A percentile compares a stretch with the other conserved stretches of the same genome.
These are phyloP conservation scores for Ophiobolus disseminans DNA, from an alignment of 2,329 filamentous ascomycete genomes.

Conservation along the genomic window DNA sequence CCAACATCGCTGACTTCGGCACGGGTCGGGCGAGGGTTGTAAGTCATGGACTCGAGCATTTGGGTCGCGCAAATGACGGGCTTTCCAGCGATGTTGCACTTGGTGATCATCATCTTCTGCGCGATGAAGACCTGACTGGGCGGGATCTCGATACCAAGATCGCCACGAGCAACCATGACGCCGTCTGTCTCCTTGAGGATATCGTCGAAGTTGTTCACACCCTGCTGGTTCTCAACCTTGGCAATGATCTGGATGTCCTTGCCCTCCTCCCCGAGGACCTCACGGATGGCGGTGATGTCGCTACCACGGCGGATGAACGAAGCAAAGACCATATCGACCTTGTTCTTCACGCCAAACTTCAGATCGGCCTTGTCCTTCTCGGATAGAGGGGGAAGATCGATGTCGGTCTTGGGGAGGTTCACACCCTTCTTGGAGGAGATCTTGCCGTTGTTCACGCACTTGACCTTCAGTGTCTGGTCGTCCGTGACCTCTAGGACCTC, in stretches of 20 bases:
- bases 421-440: slow-evolving; percentile 99
- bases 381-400: slow-evolving; percentile 94
- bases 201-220: slow-evolving; percentile 99
- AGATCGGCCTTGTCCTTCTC: slow-evolving; percentile 98
- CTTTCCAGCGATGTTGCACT: slow-evolving; percentile 99
- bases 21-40: slow-evolving; percentile 97
- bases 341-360: slow-evolving; percentile 95
- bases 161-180: slow-evolving; percentile 99
- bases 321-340: slow-evolving; percentile 98
- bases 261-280: slow-evolving; percentile 88
- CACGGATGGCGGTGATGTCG: slow-evolving; percentile 91
- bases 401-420: slow-evolving; percentile 98
- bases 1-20: slow-evolving; percentile 98
- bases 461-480: slow-evolving; percentile 84
- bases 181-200: slow-evolving; percentile 96
- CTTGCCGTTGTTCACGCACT: slow-evolving; percentile 95
- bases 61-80: slow-evolving; percentile 98
- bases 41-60: slow-evolving; percentile 99
- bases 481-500: slow-evolving; percentile 88
- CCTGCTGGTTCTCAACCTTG: slow-evolving; percentile 99
- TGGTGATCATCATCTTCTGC: slow-evolving; percentile 99
- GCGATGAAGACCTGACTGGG: slow-evolving; percentile 98
- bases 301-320: slow-evolving; percentile 95
- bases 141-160: slow-evolving; percentile 97
- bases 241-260: slow-evolving; percentile 99